A percentile compares a stretch with the other conserved stretches of the same genome.
Conservation (phyloP, 2,329 filamentous ascomycete species). For the Beauveria sp. region DNA sequence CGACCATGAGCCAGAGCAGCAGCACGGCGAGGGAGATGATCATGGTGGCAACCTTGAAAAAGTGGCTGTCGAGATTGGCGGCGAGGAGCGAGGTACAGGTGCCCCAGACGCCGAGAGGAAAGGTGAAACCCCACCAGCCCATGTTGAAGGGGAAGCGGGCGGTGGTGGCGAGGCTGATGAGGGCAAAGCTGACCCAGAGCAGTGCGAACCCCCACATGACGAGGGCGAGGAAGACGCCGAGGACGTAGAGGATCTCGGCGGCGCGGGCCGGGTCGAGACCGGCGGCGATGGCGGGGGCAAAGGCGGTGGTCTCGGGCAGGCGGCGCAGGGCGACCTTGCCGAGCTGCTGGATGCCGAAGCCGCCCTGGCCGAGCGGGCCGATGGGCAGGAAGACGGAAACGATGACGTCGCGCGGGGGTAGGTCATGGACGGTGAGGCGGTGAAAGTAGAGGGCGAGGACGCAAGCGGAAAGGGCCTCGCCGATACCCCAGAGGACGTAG, state of each 20-base stretch:
- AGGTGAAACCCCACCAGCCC: constrained; percentile 42
- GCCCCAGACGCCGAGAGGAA: constrained; percentile 37
- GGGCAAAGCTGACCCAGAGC: constrained; percentile 35
- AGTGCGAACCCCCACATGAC: constrained; percentile 39
- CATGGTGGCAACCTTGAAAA: constrained; percentile 34
- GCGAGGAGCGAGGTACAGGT: constrained; percentile 33
- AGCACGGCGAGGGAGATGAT: constrained; percentile 34
- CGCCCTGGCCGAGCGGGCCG: constrained; percentile 59
- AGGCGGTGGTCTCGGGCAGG: constrained; percentile 32
- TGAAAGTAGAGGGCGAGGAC: constrained; percentile 64
- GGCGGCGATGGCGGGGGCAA: constrained; percentile 31
- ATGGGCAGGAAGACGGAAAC: constrained; percentile 61
- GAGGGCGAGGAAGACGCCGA: constrained; percentile 41
- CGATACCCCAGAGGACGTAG: constrained; percentile 63
- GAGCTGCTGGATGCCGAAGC: constrained; percentile 47
- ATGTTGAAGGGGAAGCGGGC: constrained; percentile 37
- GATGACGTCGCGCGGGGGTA: constrained; percentile 59
- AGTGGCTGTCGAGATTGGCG: constrained; percentile 32
- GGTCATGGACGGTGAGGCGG: constrained; percentile 56
- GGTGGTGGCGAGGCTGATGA: constrained; percentile 33
- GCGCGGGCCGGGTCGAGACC: constrained; percentile 21
- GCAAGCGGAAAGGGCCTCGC: constrained; percentile 49
- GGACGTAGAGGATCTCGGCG: constrained; percentile 45
- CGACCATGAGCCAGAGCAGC: constrained; percentile 35
- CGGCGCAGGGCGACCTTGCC: constrained; percentile 39